phyloP scores from a whole-genome alignment of 2,329 filamentous ascomycete genomes.

The Phoma sp. region DNA sequence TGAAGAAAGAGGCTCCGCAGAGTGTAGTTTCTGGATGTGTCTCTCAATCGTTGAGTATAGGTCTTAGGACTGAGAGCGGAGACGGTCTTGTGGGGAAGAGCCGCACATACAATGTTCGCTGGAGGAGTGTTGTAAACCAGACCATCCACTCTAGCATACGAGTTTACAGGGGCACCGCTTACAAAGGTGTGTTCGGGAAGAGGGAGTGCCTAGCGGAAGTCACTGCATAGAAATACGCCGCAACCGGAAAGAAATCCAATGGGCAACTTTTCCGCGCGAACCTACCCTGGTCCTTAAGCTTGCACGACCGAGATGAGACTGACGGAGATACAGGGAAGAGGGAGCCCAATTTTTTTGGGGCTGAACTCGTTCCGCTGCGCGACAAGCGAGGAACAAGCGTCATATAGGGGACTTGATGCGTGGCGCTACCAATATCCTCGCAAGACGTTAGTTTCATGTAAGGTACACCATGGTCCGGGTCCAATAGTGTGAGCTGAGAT shows the following conservation, averaged over 20 bases:
- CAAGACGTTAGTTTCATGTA: conserved; percentile 8
- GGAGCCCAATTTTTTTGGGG: not conserved
- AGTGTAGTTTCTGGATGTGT: not conserved
- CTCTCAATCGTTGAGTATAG: not conserved
- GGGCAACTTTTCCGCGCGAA: not conserved
- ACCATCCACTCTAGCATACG: not conserved
- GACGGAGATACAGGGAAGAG: not conserved
- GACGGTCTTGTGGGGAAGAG: not conserved
- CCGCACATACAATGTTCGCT: not conserved
- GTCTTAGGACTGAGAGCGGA: not conserved
- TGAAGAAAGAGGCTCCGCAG: not conserved
- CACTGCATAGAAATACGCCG: conserved; percentile 8
- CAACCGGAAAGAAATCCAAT: not conserved
- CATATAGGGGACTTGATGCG: conserved; percentile 5
- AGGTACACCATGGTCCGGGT: not conserved
- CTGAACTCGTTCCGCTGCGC: not conserved
- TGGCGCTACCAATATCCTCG: conserved; percentile 2
- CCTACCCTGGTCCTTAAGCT: not conserved
- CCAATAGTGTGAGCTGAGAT: not conserved
- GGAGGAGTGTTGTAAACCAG: not conserved
- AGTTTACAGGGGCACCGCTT: conserved; percentile 3
- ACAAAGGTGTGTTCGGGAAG: conserved; percentile 3
- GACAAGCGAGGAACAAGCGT: not conserved
- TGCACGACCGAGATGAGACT: not conserved
- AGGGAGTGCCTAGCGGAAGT: conserved; percentile 1